Conservation (phyloP, 169 alveolate genomes). For the Plasmodium billcollinsi region DNA sequence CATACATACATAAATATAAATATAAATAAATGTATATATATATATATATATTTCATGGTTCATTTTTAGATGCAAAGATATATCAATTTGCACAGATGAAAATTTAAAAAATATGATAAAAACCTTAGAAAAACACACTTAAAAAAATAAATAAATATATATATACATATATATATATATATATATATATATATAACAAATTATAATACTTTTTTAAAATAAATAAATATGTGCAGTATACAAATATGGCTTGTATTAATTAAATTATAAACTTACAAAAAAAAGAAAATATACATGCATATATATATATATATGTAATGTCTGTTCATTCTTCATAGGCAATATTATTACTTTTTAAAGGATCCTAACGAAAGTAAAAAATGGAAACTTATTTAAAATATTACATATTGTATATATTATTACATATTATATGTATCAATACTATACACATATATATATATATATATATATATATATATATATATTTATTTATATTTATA, state of each 20-base stretch:
- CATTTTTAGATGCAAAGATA: conserved; percentile 66
- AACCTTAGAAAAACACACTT: conserved; percentile 56
- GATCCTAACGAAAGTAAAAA: conserved; percentile 39
- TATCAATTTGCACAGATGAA: conserved; percentile 70
- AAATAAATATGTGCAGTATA: too few species aligned
- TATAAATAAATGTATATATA: too few species aligned
- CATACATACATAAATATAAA: neutral
- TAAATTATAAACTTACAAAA: too few species aligned
- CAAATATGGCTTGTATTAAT: too few species aligned
- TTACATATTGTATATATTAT: neutral
- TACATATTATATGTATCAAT: neutral
- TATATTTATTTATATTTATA: too few species aligned
- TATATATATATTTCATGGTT: conserved; percentile 10
- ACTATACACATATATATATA: neutral
- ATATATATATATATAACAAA: neutral
- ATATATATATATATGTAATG: conserved; percentile 12
- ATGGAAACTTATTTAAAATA: conserved; percentile 2
- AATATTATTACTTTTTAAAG: conserved; percentile 48
- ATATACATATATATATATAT: neutral
- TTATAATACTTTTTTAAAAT: neutral
- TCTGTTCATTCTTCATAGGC: conserved; percentile 41
- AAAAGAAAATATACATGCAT: too few species aligned
- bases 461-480: too few species aligned
- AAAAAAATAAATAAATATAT: conserved; percentile 10
- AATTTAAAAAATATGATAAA: conserved; percentile 61